phyloP scores from a whole-genome alignment of 73 alveolate genomes.

The Tetrahymena borealis region DNA sequence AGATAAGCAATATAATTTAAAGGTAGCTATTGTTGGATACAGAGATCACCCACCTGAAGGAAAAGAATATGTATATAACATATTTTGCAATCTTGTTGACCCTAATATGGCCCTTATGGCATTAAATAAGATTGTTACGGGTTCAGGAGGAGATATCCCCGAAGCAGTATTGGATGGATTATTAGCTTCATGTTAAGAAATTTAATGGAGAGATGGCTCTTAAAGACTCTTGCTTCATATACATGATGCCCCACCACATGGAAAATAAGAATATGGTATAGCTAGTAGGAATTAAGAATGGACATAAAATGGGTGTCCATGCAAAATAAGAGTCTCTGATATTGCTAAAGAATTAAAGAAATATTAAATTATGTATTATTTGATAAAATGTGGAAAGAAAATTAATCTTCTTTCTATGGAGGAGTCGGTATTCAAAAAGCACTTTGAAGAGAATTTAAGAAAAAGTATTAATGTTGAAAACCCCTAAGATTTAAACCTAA shows the following conservation, averaged over 20 bases:
- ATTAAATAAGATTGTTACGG: neutral
- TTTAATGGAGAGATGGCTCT: neutral
- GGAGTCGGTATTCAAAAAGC: no score
- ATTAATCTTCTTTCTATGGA: no score
- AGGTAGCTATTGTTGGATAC: neutral
- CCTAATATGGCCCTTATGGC: neutral
- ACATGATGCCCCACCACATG: constrained; percentile 23
- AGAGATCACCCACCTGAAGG: neutral
- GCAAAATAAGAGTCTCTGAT: no score
- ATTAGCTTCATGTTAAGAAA: neutral
- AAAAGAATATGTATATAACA: neutral
- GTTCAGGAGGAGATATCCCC: constrained; percentile 14
- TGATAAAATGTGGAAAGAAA: no score
- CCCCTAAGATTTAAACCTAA: no score
- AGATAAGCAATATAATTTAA: neutral
- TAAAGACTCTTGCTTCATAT: neutral
- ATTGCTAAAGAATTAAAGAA: no score
- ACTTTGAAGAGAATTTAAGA: no score
- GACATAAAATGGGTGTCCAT: no score
- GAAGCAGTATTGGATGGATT: constrained; percentile 16
- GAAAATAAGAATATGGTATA: neutral
- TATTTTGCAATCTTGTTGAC: neutral
- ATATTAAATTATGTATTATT: no score
- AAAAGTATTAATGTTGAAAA: no score
- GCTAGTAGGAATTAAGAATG: no score